A percentile compares a stretch with the other conserved stretches of the same genome.
These are phyloP conservation scores for Baeospora myosura DNA, from an alignment of 1,284 basidiomycete genomes.

Conservation along the genomic window DNA sequence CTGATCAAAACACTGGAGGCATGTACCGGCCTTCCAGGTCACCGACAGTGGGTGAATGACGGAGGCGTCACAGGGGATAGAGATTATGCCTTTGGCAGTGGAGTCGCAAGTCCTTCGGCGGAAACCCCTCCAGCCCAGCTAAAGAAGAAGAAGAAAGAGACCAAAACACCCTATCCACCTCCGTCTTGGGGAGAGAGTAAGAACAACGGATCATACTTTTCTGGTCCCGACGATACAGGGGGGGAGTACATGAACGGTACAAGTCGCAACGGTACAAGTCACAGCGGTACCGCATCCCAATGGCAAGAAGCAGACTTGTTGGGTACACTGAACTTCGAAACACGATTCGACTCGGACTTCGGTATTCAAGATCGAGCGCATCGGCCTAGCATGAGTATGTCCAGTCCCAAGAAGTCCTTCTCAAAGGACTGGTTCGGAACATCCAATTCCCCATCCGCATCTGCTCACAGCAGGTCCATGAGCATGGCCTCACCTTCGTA, in stretches of 20 bases:
- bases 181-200: slow-evolving; percentile 50
- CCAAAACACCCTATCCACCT: slow-evolving; percentile 55
- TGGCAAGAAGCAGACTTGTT: slow-evolving; percentile 15
- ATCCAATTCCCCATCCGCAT: slow-evolving; percentile 5
- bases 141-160: slow-evolving; percentile 45
- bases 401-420: not conserved
- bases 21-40: slow-evolving; percentile 66
- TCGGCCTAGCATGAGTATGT: slow-evolving; percentile 2
- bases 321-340: slow-evolving; percentile 29
- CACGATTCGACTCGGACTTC: slow-evolving; percentile 35
- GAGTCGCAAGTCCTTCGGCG: slow-evolving; percentile 35
- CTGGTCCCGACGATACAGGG: slow-evolving; percentile 13
- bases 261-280: slow-evolving; percentile 15
- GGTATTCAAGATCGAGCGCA: slow-evolving; percentile 14
- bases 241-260: slow-evolving; percentile 16
- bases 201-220: slow-evolving; percentile 47
- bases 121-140: slow-evolving; percentile 31
- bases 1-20: slow-evolving; percentile 70
- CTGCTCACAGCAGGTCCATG: slow-evolving; percentile 15
- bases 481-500: slow-evolving; percentile 13
- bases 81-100: slow-evolving; percentile 56
- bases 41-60: slow-evolving; percentile 63
- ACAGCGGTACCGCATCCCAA: slow-evolving; percentile 5
- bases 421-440: slow-evolving; percentile 13
- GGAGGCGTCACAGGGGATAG: slow-evolving; percentile 22